Evolutionary conservation across 345 rosid species (phyloP).

Genomic region (Eucalyptus brandiana): DNA sequence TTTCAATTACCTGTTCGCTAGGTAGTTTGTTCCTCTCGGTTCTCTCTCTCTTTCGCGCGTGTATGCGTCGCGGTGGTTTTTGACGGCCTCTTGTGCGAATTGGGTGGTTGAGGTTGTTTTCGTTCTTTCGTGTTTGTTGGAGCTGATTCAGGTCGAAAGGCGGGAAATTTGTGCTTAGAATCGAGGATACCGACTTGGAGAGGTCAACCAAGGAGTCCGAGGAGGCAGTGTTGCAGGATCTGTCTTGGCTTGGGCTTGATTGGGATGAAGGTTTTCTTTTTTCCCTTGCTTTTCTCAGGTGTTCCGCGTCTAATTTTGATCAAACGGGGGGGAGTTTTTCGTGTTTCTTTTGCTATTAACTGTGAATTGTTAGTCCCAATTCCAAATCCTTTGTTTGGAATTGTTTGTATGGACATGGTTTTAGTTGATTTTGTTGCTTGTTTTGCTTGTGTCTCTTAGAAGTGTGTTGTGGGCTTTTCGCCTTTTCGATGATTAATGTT

Average conservation of each 20-base stretch:
- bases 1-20: constrained; percentile 86
- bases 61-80: neutral
- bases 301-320: neutral
- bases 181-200: constrained; percentile 92
- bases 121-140: neutral
- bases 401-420: neutral
- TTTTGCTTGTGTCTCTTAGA: neutral
- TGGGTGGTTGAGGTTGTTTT: neutral
- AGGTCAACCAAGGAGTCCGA: constrained; percentile 89
- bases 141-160: constrained; percentile 55
- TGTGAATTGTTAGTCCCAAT: neutral
- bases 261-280: constrained; percentile 74
- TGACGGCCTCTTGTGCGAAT: neutral
- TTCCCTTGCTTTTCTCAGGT: neutral
- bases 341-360: neutral
- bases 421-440: neutral
- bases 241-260: constrained; percentile 84
- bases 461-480: neutral
- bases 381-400: neutral
- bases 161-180: constrained; percentile 82
- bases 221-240: constrained; percentile 85
- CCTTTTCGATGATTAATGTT: neutral
- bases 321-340: rapidly evolving
- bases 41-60: neutral
- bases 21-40: constrained; percentile 1